Base-by-base conservation (phyloP, 2,329 filamentous ascomycete genomes). In the Neopestalotiopsis sp. region DNA sequence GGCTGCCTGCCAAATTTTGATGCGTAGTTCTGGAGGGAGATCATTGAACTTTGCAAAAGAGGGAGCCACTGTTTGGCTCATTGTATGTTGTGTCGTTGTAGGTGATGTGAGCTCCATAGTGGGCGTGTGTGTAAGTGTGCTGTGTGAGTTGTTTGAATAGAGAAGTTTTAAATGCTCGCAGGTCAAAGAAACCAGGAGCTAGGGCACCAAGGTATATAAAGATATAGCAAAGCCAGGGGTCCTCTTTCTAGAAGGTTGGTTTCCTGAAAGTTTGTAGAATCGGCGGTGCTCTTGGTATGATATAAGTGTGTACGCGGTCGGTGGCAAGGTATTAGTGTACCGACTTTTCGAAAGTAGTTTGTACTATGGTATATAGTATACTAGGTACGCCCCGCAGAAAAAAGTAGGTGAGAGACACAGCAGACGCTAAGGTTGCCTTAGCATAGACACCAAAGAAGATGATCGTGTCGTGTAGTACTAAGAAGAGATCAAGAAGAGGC, bases 1-100 rank as follows among this genome's bases (percentile, higher is more conserved):
- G 40, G 76, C 74, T 66, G 76, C 62, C 68, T 79, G 74, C 76
- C 76, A 79, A 53, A 79, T 75, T 61, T 75, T 78, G 66, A 79
- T 76, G 17, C 77, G 76, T 61, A 79, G 45, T 64, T 79, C 77
- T 34, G 77, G 76, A 1, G 77, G 77, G 9, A 79, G 77, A 9
- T 76, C 61, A 56, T 71, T 70, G 72, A 79, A 79, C 56, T 72
- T 72, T 62, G 70, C 68, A 66, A 79, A 79, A 61, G 68, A 73
- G 20, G 68, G 67, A 13, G 71, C 66, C 45, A 45, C 10, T 7
- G 34, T 62, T 59, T 70, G 70, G 49, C 66, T 24, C 30, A 67
- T 71, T 9, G 66, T 66, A 30, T 71, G 45, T 20, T 67, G 68
- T 66, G 71, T 28, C 24, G 24, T 28, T 28, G 24, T 45, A n/a